phyloP scores from a whole-genome alignment of 805 yeast species.

The Metschnikowia chrysomelidarum region DNA sequence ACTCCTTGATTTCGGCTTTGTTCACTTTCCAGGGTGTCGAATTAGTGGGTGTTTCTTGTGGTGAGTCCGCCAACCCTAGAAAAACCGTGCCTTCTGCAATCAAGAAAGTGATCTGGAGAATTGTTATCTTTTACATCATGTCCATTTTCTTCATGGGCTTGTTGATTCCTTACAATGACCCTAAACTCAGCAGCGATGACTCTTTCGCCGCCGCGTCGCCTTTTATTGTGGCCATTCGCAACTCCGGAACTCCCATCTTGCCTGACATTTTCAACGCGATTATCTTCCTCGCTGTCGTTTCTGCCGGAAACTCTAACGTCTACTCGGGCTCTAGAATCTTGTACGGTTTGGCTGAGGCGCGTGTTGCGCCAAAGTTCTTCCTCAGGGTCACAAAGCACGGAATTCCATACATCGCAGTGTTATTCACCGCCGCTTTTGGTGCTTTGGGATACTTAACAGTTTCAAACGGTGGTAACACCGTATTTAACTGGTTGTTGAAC shows the following conservation, averaged over 20 bases:
- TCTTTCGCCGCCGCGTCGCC: slow-evolving; percentile 54
- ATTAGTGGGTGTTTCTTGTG: slow-evolving; percentile 70
- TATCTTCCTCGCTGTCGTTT: slow-evolving; percentile 60
- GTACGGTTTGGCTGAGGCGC: slow-evolving; percentile 60
- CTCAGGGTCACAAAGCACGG: slow-evolving; percentile 50
- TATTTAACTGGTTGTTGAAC: slow-evolving; percentile 70
- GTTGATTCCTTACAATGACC: slow-evolving; percentile 67
- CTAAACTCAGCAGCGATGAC: slow-evolving; percentile 37
- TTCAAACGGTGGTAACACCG: slow-evolving; percentile 51
- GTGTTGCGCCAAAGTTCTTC: slow-evolving; percentile 56
- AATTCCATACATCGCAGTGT: slow-evolving; percentile 59
- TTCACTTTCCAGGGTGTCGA: slow-evolving; percentile 82
- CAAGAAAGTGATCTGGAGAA: slow-evolving; percentile 65
- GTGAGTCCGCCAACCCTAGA: slow-evolving; percentile 70
- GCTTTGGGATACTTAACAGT: slow-evolving; percentile 59
- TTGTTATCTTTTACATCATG: slow-evolving; percentile 60
- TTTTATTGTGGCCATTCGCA: slow-evolving; percentile 66
- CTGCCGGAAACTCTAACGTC: slow-evolving; percentile 79
- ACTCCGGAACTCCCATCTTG: slow-evolving; percentile 60
- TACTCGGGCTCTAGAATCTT: slow-evolving; percentile 70
- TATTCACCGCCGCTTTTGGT: slow-evolving; percentile 60
- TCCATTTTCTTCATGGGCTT: slow-evolving; percentile 69
- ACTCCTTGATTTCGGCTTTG: slow-evolving; percentile 69
- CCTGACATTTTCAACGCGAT: slow-evolving; percentile 75
- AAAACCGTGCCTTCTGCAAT: slow-evolving; percentile 71